Base-by-base conservation (phyloP, 2,329 filamentous ascomycete genomes). In the Endocalyx cinctus region DNA sequence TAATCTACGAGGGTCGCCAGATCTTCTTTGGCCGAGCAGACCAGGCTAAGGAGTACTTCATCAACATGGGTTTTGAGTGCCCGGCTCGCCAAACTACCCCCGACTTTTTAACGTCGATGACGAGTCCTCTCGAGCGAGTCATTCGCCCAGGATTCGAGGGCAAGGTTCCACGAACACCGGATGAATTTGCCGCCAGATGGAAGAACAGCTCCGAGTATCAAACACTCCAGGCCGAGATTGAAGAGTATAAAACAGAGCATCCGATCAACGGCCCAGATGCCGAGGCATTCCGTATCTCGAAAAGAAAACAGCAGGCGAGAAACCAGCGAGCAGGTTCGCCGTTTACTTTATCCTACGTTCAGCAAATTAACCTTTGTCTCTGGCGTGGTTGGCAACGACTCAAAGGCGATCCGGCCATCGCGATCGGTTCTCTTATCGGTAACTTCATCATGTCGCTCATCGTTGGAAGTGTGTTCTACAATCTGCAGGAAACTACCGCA, bases 351-450 rank as follows among this genome's bases (percentile, higher is more conserved):
- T 90, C 87, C 0, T 85, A 82, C 45, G 31, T 39, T 4, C 80
- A 89, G 58, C 89, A 96, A 59, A 61, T 95, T 42, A 58, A 72
- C 39, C 77, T 96, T 10, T 95, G 88, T 56, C 66, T 94, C 30
- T 80, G 79, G 68, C 82, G 89, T 53, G 87, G 87, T 10, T 92
- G 82, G 66, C 76, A 79, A 51, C 79, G 89, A 33, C 69, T 95
- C 6, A 71, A 68, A 35, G 85, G 84, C 33, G 89, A 96, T 53
- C 82, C 84, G 14, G 83, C 75, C 51, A 66, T 92, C 47, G 86
- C 84, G 1, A 46, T 89, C 15, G 78, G 77, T 22, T 71, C 79
- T 38, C 69, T 82, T 14, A 64, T 87, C 35, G 84, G 79, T 45
- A 94, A 94, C 60, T 74, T 80, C 29, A 62, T 77, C 46, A 84